These are phyloP conservation scores for Aspergillus candidus DNA, from an alignment of 2,329 filamentous ascomycete species.

Conservation along the genomic window DNA sequence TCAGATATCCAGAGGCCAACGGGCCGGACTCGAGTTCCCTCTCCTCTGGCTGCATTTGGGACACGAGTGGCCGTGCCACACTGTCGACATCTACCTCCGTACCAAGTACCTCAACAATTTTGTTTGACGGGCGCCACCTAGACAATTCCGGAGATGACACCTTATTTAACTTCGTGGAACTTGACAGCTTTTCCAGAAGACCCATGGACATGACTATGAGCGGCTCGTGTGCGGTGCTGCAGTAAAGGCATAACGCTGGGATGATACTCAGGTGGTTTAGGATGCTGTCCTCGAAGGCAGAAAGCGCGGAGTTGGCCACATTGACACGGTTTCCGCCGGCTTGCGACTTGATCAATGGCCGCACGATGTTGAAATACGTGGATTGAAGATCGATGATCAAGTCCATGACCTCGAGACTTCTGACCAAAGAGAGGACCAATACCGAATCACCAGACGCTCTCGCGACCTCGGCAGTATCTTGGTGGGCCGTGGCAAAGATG, in stretches of 20 bases:
- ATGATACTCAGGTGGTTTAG: slow-evolving; percentile 73
- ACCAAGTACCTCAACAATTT: slow-evolving; percentile 82
- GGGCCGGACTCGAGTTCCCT: slow-evolving; percentile 69
- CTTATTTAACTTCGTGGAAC: slow-evolving; percentile 72
- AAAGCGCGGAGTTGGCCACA: slow-evolving; percentile 68
- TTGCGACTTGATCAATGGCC: slow-evolving; percentile 67
- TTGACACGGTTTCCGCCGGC: slow-evolving; percentile 52
- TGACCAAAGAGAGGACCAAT: slow-evolving; percentile 69
- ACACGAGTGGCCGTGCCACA: slow-evolving; percentile 67
- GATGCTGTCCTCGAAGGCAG: slow-evolving; percentile 89
- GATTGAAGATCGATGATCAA: slow-evolving; percentile 79
- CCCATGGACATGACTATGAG: slow-evolving; percentile 75
- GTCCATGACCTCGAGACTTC: slow-evolving; percentile 77
- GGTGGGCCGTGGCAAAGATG: slow-evolving; percentile 72
- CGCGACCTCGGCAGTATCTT: slow-evolving; percentile 66
- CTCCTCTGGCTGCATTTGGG: slow-evolving; percentile 57
- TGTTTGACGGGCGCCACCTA: slow-evolving; percentile 64
- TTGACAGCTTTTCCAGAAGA: slow-evolving; percentile 78
- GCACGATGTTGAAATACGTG: slow-evolving; percentile 84
- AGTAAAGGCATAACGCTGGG: slow-evolving; percentile 78
- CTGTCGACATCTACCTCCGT: slow-evolving; percentile 71
- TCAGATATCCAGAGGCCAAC: slow-evolving; percentile 66
- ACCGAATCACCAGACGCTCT: slow-evolving; percentile 71
- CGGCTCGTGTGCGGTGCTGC: slow-evolving; percentile 73
- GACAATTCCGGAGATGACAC: slow-evolving; percentile 58